These are phyloP conservation scores for Cornus suecica DNA, from an alignment of 148 eudicot genomes.

Conservation along the genomic window DNA sequence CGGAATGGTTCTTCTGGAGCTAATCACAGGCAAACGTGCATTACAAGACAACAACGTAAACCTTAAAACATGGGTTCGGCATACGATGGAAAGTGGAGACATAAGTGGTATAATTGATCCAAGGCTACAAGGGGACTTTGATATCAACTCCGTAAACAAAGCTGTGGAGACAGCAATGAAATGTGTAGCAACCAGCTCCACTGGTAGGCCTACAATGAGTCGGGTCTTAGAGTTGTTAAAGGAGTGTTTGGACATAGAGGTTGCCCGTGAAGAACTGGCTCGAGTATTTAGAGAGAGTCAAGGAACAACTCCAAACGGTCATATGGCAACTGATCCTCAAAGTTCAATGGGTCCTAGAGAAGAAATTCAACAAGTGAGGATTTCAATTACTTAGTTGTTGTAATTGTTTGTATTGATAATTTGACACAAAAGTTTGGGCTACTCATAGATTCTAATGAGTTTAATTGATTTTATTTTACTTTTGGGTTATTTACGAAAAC, in stretches of 20 bases:
- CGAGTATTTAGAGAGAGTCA: too few relatives aligned
- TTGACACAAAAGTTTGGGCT: too few relatives aligned
- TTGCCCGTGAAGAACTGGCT: too few relatives aligned
- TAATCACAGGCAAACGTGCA: constrained; percentile 7
- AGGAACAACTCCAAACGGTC: too few relatives aligned
- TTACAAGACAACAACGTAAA: not conserved
- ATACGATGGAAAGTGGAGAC: not conserved
- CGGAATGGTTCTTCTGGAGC: constrained; percentile 11
- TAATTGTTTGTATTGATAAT: too few relatives aligned
- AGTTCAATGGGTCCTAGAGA: too few relatives aligned
- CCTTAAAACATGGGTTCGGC: not conserved
- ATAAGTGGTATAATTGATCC: not conserved
- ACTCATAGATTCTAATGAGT: too few relatives aligned
- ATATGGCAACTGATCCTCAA: too few relatives aligned
- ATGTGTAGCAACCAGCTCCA: not conserved
- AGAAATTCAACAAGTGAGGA: too few relatives aligned
- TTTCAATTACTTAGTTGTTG: too few relatives aligned
- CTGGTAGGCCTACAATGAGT: not conserved
- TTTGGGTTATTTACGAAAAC: too few relatives aligned
- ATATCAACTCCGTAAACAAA: not conserved
- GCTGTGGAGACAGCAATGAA: constrained; percentile 5
- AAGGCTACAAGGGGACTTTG: constrained; percentile 2
- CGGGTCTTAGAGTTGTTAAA: not conserved
- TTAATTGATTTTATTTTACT: too few relatives aligned
- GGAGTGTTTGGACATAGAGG: not conserved